Evolutionary conservation across 108 stramenopile genomes (phyloP).

Genomic region (Skeletonema costatum): DNA sequence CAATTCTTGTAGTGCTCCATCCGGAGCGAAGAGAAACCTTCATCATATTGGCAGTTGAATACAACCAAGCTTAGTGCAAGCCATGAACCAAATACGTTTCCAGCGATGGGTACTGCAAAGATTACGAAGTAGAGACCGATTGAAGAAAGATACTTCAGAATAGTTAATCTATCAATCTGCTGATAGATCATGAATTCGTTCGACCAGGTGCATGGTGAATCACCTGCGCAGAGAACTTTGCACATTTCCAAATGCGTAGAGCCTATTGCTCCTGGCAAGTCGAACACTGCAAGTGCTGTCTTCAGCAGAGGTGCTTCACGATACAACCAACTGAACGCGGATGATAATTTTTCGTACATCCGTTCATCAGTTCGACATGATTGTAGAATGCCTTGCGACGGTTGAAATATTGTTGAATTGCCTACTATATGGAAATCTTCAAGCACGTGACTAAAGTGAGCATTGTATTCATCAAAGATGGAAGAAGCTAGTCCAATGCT

Average conservation of each 20-base stretch:
- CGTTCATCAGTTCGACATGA: constrained; percentile 31
- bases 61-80: constrained; percentile 52
- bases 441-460: constrained; percentile 40
- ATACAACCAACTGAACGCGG: constrained; percentile 42
- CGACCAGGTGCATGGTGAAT: constrained; percentile 28
- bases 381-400: constrained; percentile 7
- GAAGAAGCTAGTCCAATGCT: constrained; percentile 49
- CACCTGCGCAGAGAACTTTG: constrained; percentile 38
- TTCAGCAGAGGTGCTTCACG: constrained; percentile 45
- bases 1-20: constrained; percentile 66
- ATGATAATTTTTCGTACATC: constrained; percentile 22
- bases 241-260: constrained; percentile 55
- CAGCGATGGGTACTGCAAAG: constrained; percentile 57
- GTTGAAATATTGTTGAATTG: constrained; percentile 18
- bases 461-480: constrained; percentile 52
- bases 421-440: constrained; percentile 42
- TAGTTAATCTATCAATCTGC: constrained; percentile 38
- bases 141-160: constrained; percentile 45
- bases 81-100: constrained; percentile 57
- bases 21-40: constrained; percentile 53
- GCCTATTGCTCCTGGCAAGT: constrained; percentile 51
- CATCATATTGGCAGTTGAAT: constrained; percentile 56
- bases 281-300: constrained; percentile 46
- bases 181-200: constrained; percentile 37
- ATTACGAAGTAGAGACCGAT: constrained; percentile 54